These are phyloP conservation scores for Colletotrichum siamense DNA, from an alignment of 2,329 filamentous ascomycete species.

Conservation along the genomic window DNA sequence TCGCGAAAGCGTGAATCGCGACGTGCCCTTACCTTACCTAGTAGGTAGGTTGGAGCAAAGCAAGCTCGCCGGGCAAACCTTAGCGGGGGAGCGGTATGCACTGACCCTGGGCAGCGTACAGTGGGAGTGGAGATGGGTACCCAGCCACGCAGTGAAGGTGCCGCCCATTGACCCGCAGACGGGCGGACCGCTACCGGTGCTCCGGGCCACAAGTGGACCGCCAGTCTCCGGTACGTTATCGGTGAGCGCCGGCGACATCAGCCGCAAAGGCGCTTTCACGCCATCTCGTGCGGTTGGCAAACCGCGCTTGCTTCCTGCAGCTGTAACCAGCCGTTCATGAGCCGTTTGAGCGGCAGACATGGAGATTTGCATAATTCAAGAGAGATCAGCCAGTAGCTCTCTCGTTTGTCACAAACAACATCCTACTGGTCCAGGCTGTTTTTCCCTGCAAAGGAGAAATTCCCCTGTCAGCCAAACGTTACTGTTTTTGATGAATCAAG, in stretches of 20 bases:
- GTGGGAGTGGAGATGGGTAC: background rate
- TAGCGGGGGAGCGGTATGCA: background rate
- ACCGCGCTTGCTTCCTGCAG: background rate
- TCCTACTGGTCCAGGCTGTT: background rate
- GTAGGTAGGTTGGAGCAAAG: background rate
- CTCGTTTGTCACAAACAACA: background rate
- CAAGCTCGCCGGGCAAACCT: background rate
- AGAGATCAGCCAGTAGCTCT: background rate
- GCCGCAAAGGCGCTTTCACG: background rate
- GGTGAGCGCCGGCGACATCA: background rate
- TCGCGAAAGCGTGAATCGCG: slow-evolving; percentile 16
- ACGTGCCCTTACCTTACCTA: background rate
- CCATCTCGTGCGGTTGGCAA: background rate
- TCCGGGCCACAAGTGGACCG: background rate
- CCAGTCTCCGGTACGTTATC: background rate
- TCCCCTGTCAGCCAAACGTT: background rate
- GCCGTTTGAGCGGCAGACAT: background rate
- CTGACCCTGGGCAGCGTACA: background rate
- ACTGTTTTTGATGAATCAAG: background rate
- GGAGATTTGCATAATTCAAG: background rate
- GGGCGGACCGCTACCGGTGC: background rate
- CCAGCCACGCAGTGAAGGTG: background rate
- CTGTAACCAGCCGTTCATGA: background rate
- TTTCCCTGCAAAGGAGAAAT: background rate
- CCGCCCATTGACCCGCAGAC: background rate